Conservation (phyloP, 1,284 basidiomycete genomes). For the Volvariella volvacea region DNA sequence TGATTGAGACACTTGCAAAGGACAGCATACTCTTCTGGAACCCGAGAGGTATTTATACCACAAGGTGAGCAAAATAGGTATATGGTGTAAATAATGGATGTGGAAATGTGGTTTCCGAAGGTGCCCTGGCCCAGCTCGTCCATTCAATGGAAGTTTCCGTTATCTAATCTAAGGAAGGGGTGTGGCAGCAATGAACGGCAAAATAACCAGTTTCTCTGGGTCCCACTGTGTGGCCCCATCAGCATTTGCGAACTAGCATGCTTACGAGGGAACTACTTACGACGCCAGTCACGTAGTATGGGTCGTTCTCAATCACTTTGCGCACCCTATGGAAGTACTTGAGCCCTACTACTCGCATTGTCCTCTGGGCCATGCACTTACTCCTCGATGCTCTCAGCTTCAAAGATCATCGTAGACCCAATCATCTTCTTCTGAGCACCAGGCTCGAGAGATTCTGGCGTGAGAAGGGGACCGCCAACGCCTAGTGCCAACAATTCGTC, state of each 20-base stretch:
- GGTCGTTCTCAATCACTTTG: slow-evolving; percentile 27
- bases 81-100: too few species aligned
- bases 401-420: slow-evolving; percentile 33
- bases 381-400: slow-evolving; percentile 34
- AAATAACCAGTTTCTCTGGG: slow-evolving; percentile 28
- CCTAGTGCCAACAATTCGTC: slow-evolving; percentile 22
- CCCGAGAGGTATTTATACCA: not conserved
- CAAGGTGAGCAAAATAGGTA: not conserved
- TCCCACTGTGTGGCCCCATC: slow-evolving; percentile 26
- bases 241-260: slow-evolving; percentile 3
- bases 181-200: slow-evolving; percentile 27
- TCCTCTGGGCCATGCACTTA: too few species aligned
- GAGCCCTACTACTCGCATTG: too few species aligned
- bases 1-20: not conserved
- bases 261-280: slow-evolving; percentile 18
- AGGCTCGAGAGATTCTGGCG: slow-evolving; percentile 29
- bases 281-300: slow-evolving; percentile 33
- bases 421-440: slow-evolving; percentile 32
- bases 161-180: not conserved
- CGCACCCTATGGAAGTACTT: slow-evolving; percentile 19
- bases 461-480: slow-evolving; percentile 28
- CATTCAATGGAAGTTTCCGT: not conserved
- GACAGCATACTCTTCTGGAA: not conserved
- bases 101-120: not conserved
- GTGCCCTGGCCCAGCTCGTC: too few species aligned